A percentile compares a stretch with the other conserved stretches of the same genome.
These are phyloP conservation scores for Thielaviopsis populi DNA, from an alignment of 2,329 filamentous ascomycete species.

Conservation along the genomic window DNA sequence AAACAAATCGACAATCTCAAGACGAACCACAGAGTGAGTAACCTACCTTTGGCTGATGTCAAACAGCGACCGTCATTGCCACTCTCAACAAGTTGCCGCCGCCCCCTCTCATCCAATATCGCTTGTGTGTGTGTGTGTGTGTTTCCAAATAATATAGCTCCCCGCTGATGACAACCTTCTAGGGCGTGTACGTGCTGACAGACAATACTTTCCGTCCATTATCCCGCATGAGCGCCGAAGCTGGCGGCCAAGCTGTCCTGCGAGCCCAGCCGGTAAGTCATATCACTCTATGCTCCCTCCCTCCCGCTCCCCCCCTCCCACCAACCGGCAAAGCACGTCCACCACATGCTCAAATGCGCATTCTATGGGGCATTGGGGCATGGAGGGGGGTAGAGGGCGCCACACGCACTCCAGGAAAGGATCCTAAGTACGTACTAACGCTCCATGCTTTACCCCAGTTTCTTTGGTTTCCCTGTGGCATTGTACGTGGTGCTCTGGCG, in stretches of 20 bases:
- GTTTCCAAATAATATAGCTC: too few species aligned
- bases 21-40: conserved; percentile 73
- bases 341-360: background rate
- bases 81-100: background rate
- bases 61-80: background rate
- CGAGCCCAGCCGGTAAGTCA: conserved; percentile 62
- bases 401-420: too few species aligned
- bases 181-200: conserved; percentile 92
- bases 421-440: conserved; percentile 3
- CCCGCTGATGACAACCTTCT: background rate
- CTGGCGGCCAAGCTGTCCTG: conserved; percentile 54
- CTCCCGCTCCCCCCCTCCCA: too few species aligned
- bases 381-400: too few species aligned
- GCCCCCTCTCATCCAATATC: too few species aligned
- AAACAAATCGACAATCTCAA: conserved; percentile 99
- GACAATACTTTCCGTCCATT: conserved; percentile 86
- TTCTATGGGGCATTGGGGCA: too few species aligned
- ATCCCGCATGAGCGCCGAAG: conserved; percentile 72
- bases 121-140: too few species aligned
- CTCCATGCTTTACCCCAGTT: conserved; percentile 39
- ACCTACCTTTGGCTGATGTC: conserved; percentile 6
- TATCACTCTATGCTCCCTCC: conserved; percentile 25
- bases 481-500: conserved; percentile 84
- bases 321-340: background rate
- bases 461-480: conserved; percentile 86